phyloP scores from a whole-genome alignment of 495 filamentous ascomycete species.

The Aspergillus sclerotiicarbonarius region DNA sequence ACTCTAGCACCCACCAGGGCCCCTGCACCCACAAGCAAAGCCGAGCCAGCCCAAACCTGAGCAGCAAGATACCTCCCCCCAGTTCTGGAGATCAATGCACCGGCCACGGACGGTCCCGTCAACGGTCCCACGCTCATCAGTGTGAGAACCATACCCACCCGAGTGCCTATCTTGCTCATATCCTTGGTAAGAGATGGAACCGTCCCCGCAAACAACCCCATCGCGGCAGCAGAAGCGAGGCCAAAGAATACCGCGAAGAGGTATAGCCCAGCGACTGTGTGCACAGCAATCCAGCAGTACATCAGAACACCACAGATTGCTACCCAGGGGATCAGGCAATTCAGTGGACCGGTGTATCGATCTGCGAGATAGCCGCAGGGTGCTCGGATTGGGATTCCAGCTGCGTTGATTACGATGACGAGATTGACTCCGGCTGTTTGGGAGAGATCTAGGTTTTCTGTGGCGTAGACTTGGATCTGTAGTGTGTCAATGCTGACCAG shows the following conservation, averaged over 20 bases:
- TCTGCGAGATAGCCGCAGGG: constrained; percentile 5
- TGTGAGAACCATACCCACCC: constrained; percentile 13
- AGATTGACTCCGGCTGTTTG: constrained; percentile 12
- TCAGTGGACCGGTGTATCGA: neutral
- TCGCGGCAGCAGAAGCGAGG: constrained; percentile 7
- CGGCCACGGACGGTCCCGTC: constrained; percentile 12
- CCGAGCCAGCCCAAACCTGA: neutral
- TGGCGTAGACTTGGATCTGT: neutral
- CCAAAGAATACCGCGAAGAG: constrained; percentile 10
- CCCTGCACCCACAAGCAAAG: neutral
- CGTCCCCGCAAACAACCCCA: constrained; percentile 3
- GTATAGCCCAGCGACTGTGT: neutral
- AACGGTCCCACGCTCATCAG: constrained; percentile 9
- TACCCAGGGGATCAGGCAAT: constrained; percentile 2
- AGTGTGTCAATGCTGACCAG: neutral
- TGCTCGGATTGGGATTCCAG: neutral
- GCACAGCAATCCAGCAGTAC: constrained; percentile 12
- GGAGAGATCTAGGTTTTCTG: neutral
- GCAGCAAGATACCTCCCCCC: neutral
- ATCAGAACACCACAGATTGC: constrained; percentile 9
- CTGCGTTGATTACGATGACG: constrained; percentile 28
- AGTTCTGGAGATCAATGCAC: constrained; percentile 1
- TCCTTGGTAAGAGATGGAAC: constrained; percentile 10
- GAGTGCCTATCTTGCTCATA: constrained; percentile 7
- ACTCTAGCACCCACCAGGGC: neutral